Base-by-base conservation (phyloP, 768 basidiomycete species). In the Suillus occidentalis region DNA sequence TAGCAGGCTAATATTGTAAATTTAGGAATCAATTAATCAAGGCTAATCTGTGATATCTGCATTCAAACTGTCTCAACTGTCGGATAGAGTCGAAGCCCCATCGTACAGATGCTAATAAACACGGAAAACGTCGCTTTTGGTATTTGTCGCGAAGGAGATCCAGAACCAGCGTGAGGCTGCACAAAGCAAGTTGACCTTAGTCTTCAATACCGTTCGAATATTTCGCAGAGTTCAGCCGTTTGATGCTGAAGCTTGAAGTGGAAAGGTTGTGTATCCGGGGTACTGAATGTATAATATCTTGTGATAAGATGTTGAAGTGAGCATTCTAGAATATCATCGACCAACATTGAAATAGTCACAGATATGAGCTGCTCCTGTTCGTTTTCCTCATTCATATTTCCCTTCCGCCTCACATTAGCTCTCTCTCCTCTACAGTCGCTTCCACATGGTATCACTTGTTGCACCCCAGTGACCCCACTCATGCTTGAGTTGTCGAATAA, bases 391-490 rank as follows among this genome's bases (percentile, higher is more conserved):
- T 52, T 58, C 10, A 18, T 22, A 6, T 20, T 8, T 45, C 59
- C 49, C 31, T 31, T 31, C 31, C 31, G 31, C 31, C n/a, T 69
- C 67, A 71, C 58, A 62, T 66, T 55, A 12, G 87, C 82, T 61
- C 85, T 86, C 75, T 94, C 90, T 70, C 92, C 91, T 34, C 73
- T 31, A 31, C 75, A 28, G 85, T 86, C 4, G 89, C 89, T 64
- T 94, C 91, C 3, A 89, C 87, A 70, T 93, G 91, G 68, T 94
- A 77, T 92, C 91, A 70, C 91, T 93, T 62, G 90, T 91, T 45
- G 91, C 86, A 75, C 93, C 92, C 91, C 91, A 93, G 66, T 90
- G 90, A 66, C 92, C 91, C 71, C 31, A 31, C 28, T 28, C 28
- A 4, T 31, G 31, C 31, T 31, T 31, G 31, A 31, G 31, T 31